phyloP scores from a whole-genome alignment of 352 stramenopile genomes.

The Globisporangium mamillatum region DNA sequence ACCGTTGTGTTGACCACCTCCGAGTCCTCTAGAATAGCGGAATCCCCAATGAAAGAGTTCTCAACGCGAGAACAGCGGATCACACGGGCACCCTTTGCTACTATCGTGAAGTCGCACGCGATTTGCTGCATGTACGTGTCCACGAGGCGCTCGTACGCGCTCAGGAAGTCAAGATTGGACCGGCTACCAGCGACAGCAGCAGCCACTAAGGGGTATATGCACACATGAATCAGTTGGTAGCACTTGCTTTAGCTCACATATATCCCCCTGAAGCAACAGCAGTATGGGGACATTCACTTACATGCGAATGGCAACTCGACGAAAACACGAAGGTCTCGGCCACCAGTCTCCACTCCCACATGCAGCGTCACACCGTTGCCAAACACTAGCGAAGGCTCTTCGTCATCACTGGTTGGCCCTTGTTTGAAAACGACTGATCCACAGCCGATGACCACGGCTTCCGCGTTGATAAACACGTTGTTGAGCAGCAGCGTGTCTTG shows the following conservation, averaged over 20 bases:
- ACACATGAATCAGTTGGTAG: not conserved
- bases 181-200: slow-evolving; percentile 40
- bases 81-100: slow-evolving; percentile 48
- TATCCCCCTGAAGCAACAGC: not conserved
- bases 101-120: slow-evolving; percentile 45
- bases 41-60: slow-evolving; percentile 61
- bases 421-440: slow-evolving; percentile 44
- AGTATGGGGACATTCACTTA: slow-evolving; percentile 17
- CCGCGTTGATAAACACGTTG: slow-evolving; percentile 41
- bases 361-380: slow-evolving; percentile 65
- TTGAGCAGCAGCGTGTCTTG: slow-evolving; percentile 60
- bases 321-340: slow-evolving; percentile 63
- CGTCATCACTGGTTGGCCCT: not conserved
- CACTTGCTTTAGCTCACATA: too few species aligned
- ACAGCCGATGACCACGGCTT: slow-evolving; percentile 62
- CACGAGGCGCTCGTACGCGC: slow-evolving; percentile 49
- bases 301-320: slow-evolving; percentile 67
- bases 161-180: slow-evolving; percentile 34
- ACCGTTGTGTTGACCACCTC: slow-evolving; percentile 60
- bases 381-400: slow-evolving; percentile 13
- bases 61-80: slow-evolving; percentile 60
- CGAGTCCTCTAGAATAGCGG: slow-evolving; percentile 57
- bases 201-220: slow-evolving; percentile 24
- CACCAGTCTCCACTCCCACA: slow-evolving; percentile 81
- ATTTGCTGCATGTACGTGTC: slow-evolving; percentile 48